phyloP scores from a whole-genome alignment of 441 rosid genomes.

The Kokia cookei region DNA sequence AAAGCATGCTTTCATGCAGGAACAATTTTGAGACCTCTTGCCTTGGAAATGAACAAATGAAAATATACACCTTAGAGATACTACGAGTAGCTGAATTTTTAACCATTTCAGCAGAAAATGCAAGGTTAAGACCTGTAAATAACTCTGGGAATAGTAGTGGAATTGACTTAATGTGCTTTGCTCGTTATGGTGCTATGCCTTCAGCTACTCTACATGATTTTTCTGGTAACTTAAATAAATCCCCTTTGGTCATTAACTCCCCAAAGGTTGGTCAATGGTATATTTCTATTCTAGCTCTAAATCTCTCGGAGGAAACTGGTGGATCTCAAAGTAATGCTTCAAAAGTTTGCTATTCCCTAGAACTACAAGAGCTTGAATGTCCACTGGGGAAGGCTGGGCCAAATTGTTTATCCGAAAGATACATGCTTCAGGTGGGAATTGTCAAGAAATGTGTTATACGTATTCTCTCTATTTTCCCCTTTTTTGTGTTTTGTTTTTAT shows the following conservation, averaged over 20 bases:
- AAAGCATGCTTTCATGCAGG: slow-evolving; percentile 50
- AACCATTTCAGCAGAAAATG: slow-evolving; percentile 40
- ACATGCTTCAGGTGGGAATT: slow-evolving; percentile 59
- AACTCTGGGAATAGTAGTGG: slow-evolving; percentile 19
- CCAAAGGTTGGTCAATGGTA: slow-evolving; percentile 90
- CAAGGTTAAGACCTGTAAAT: slow-evolving; percentile 25
- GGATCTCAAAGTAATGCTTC: slow-evolving; percentile 23
- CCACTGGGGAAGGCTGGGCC: slow-evolving; percentile 78
- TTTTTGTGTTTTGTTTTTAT: neutral
- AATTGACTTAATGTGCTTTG: slow-evolving; percentile 51
- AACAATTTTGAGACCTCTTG: slow-evolving; percentile 46
- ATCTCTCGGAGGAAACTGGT: slow-evolving; percentile 36
- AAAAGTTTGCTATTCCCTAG: slow-evolving; percentile 66
- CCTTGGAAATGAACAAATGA: slow-evolving; percentile 46
- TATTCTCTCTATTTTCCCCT: neutral
- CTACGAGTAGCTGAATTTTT: slow-evolving; percentile 54
- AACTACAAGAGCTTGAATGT: slow-evolving; percentile 56
- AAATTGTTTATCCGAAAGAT: slow-evolving; percentile 59
- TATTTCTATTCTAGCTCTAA: slow-evolving; percentile 44
- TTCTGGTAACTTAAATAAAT: slow-evolving; percentile 49
- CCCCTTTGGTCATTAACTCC: slow-evolving; percentile 50
- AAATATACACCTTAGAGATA: slow-evolving; percentile 62
- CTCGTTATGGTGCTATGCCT: slow-evolving; percentile 79
- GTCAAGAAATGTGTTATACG: neutral
- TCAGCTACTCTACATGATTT: slow-evolving; percentile 60